Conservation (phyloP, 345 rosid species). For the Salix brachista region DNA sequence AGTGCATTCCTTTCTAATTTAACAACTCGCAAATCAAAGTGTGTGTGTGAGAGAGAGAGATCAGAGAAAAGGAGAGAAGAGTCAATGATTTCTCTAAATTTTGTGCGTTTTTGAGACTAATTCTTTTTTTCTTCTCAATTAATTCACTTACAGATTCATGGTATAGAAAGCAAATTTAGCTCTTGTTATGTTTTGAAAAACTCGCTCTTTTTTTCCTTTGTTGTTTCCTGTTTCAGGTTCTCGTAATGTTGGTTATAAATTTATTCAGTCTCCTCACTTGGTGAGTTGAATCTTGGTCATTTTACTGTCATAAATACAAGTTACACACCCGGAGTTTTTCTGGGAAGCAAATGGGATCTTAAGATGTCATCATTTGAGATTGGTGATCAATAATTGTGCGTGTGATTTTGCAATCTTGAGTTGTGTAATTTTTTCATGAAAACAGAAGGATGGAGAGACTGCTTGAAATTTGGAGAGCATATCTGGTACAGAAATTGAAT, state of each 20-base stretch:
- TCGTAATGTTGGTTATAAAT: not conserved
- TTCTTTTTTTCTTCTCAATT: not conserved
- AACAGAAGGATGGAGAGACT: slow-evolving; percentile 2
- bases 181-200: not conserved
- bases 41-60: not conserved
- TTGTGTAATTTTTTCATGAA: not conserved
- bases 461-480: slow-evolving; percentile 4
- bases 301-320: not conserved
- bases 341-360: not conserved
- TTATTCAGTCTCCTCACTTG: not conserved
- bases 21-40: not conserved
- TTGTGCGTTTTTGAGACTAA: not conserved
- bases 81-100: not conserved
- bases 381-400: not conserved
- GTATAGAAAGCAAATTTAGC: not conserved
- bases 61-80: not conserved
- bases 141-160: not conserved
- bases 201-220: not conserved
- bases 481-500: slow-evolving; percentile 6
- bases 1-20: not conserved
- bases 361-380: not conserved
- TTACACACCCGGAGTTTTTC: not conserved
- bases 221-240: not conserved
- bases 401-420: not conserved
- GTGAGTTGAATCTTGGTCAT: not conserved